phyloP scores from a whole-genome alignment of 257 asterid species.

The Gentiana straminea region DNA sequence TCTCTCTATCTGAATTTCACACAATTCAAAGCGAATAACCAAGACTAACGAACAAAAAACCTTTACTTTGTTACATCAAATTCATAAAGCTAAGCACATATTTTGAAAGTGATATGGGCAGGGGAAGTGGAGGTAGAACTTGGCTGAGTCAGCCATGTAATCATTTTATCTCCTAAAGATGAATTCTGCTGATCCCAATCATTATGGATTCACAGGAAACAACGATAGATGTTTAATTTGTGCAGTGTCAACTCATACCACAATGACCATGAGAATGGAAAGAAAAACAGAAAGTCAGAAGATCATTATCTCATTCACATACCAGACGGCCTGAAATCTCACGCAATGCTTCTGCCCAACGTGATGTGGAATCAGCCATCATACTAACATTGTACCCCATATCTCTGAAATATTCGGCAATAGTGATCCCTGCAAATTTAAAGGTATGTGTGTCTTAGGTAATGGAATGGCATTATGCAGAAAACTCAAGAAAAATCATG shows the following conservation, averaged over 20 bases:
- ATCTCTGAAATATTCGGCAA: slow-evolving; percentile 98
- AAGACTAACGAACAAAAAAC: no score
- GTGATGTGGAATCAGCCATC: slow-evolving; percentile 99
- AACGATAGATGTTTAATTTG: neutral
- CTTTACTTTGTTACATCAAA: no score
- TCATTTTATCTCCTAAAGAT: no score
- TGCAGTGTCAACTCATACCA: neutral
- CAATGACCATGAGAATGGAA: neutral
- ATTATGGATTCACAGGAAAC: neutral
- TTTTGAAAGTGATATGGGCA: no score
- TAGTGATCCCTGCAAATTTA: slow-evolving; percentile 72
- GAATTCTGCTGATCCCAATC: no score
- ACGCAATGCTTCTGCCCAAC: slow-evolving; percentile 99
- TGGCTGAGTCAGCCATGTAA: no score
- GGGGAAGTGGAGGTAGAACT: no score
- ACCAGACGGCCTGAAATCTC: slow-evolving; percentile 99
- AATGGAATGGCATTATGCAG: no score
- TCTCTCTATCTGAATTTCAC: no score
- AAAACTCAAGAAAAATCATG: no score
- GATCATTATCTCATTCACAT: neutral
- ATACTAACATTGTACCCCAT: slow-evolving; percentile 99
- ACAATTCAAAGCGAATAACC: no score
- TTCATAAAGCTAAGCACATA: no score
- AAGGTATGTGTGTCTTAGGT: slow-evolving; percentile 2
- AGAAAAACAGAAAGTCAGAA: neutral